These are phyloP conservation scores for Talaromyces sp. DNA, from an alignment of 2,329 filamentous ascomycete genomes.

Conservation along the genomic window DNA sequence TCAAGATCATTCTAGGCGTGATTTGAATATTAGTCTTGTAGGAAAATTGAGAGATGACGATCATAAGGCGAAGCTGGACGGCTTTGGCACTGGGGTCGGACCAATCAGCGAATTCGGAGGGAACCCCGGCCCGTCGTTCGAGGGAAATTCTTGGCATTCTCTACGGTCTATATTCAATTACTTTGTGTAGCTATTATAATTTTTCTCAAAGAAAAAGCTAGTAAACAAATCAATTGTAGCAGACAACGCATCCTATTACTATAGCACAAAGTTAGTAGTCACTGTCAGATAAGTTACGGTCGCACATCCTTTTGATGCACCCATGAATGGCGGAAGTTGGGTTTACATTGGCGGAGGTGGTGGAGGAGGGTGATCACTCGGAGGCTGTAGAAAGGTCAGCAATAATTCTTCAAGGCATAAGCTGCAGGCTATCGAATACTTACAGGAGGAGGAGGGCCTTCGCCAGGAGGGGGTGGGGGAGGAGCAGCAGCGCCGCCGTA, in stretches of 20 bases:
- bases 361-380: conserved; percentile 59
- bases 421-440: conserved; percentile 21
- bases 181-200: neutral
- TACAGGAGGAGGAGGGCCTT: conserved; percentile 43
- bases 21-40: neutral
- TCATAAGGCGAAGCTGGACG: neutral
- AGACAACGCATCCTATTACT: conserved; percentile 1
- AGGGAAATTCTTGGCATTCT: neutral
- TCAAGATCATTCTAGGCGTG: neutral
- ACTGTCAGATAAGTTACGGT: neutral
- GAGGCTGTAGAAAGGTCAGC: conserved; percentile 35
- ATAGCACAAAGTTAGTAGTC: conserved; percentile 16
- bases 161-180: neutral
- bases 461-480: conserved; percentile 41
- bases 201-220: neutral
- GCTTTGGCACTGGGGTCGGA: neutral
- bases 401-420: neutral
- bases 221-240: neutral
- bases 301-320: neutral
- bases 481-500: conserved; percentile 37
- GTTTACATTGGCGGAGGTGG: conserved; percentile 51
- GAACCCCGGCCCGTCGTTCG: neutral
- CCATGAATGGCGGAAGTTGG: neutral
- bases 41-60: neutral
- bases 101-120: neutral